Evolutionary conservation across 208 protist genomes (phyloP).

Genomic region (Vickermania ingenoplastis): DNA sequence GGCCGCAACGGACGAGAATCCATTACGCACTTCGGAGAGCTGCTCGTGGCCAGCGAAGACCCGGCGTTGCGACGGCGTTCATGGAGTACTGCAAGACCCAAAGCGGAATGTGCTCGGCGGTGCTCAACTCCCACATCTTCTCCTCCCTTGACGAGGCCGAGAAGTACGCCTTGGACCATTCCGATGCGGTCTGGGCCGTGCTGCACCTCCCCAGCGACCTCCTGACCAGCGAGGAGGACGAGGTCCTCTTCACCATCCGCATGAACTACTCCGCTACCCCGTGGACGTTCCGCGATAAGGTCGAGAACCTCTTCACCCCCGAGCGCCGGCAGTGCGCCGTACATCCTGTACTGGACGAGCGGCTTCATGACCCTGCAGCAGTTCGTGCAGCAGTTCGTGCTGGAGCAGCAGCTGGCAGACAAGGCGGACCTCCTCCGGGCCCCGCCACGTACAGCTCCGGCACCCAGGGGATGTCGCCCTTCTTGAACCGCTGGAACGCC

Average conservation of each 20-base stretch:
- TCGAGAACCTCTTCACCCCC: slow-evolving; percentile 28
- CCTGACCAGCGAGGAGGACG: slow-evolving; percentile 13
- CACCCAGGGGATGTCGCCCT: slow-evolving; percentile 28
- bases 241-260: slow-evolving; percentile 82
- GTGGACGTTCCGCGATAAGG: slow-evolving; percentile 30
- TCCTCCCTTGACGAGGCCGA: slow-evolving; percentile 31
- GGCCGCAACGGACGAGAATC: slow-evolving; percentile 25
- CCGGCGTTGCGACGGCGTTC: slow-evolving; percentile 23
- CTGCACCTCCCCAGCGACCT: slow-evolving; percentile 27
- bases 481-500: slow-evolving; percentile 24
- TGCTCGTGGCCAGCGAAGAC: slow-evolving; percentile 47
- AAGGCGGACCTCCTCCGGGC: background rate
- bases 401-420: slow-evolving; percentile 11
- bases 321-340: slow-evolving; percentile 19
- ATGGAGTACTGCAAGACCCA: slow-evolving; percentile 14
- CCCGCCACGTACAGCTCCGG: slow-evolving; percentile 7
- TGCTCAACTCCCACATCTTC: slow-evolving; percentile 34
- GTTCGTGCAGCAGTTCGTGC: slow-evolving; percentile 55
- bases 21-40: slow-evolving; percentile 55
- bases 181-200: slow-evolving; percentile 65
- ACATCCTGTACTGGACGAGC: slow-evolving; percentile 61
- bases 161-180: slow-evolving; percentile 32
- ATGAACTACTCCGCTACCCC: slow-evolving; percentile 85
- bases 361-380: slow-evolving; percentile 80
- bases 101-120: slow-evolving; percentile 37